A percentile compares a stretch with the other conserved stretches of the same genome.
phyloP scores from a whole-genome alignment of 371 early-diverging fungal genomes.

The Choanephora cucurbitarum region DNA sequence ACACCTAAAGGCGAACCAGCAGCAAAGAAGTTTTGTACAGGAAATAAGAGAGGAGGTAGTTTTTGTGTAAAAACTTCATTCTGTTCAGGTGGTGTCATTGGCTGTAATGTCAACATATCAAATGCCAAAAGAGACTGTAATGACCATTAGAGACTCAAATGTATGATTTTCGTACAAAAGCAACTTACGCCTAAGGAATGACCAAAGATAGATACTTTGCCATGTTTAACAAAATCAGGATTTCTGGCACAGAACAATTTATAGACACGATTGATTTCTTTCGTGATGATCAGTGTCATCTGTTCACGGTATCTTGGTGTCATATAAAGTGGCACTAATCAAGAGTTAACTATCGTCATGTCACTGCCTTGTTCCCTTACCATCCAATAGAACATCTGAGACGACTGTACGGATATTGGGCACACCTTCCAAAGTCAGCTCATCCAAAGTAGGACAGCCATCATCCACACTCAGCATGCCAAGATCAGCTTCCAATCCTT shows the following conservation, averaged over 20 bases:
- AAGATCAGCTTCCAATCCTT: conserved; percentile 51
- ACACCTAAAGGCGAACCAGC: conserved; percentile 81
- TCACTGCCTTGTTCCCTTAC: conserved; percentile 54
- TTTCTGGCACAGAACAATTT: conserved; percentile 64
- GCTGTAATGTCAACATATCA: conserved; percentile 75
- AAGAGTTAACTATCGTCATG: not conserved
- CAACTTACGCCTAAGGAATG: conserved; percentile 74
- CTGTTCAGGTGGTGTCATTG: conserved; percentile 34
- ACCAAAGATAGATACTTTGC: conserved; percentile 76
- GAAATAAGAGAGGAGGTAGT: conserved; percentile 38
- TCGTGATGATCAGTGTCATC: conserved; percentile 74
- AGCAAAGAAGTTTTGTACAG: conserved; percentile 62
- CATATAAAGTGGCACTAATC: conserved; percentile 82
- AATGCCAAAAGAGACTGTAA: conserved; percentile 64
- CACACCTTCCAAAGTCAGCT: conserved; percentile 79
- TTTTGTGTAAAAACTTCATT: too few relatives aligned
- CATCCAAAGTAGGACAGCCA: conserved; percentile 68
- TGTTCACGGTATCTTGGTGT: conserved; percentile 78
- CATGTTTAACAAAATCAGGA: conserved; percentile 72
- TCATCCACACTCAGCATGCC: conserved; percentile 59
- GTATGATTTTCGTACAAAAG: too few relatives aligned
- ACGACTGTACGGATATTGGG: conserved; percentile 80
- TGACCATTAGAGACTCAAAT: not conserved
- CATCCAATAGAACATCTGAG: conserved; percentile 80
- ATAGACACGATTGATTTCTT: conserved; percentile 76